These are phyloP conservation scores for Termitomyces titanicus DNA, from an alignment of 768 basidiomycete species.

Conservation along the genomic window DNA sequence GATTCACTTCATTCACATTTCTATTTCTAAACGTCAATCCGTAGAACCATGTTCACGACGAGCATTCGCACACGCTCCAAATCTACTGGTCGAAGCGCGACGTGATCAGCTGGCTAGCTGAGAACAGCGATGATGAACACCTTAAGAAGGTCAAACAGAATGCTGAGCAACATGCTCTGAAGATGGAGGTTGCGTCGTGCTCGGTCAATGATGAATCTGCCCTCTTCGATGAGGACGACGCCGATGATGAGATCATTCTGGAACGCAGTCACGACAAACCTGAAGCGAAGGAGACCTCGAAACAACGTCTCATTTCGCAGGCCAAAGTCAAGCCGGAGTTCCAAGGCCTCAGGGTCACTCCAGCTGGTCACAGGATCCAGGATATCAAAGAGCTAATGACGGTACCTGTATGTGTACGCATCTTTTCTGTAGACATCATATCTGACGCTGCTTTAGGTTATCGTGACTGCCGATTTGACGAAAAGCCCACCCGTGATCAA, in stretches of 20 bases:
- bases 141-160: conserved; percentile 92
- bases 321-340: conserved; percentile 75
- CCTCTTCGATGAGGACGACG: conserved; percentile 86
- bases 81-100: conserved; percentile 96
- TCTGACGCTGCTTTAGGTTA: conserved; percentile 53
- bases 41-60: conserved; percentile 94
- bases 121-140: conserved; percentile 95
- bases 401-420: conserved; percentile 66
- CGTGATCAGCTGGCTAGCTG: conserved; percentile 92
- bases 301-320: conserved; percentile 75
- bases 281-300: conserved; percentile 56
- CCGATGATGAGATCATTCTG: conserved; percentile 66
- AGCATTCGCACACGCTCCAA: conserved; percentile 87
- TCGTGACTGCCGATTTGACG: conserved; percentile 91
- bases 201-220: conserved; percentile 85
- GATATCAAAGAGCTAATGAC: conserved; percentile 93
- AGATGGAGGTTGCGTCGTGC: conserved; percentile 88
- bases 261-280: conserved; percentile 21
- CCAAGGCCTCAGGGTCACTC: conserved; percentile 72
- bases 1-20: background rate
- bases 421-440: background rate
- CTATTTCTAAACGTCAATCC: conserved; percentile 15
- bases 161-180: conserved; percentile 84
- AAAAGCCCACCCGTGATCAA: conserved; percentile 98
- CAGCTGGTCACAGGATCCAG: conserved; percentile 90